A percentile compares a stretch with the other conserved stretches of the same genome.
Conservation (phyloP, 2,329 filamentous ascomycete species). For the Xylariaceae sp. region DNA sequence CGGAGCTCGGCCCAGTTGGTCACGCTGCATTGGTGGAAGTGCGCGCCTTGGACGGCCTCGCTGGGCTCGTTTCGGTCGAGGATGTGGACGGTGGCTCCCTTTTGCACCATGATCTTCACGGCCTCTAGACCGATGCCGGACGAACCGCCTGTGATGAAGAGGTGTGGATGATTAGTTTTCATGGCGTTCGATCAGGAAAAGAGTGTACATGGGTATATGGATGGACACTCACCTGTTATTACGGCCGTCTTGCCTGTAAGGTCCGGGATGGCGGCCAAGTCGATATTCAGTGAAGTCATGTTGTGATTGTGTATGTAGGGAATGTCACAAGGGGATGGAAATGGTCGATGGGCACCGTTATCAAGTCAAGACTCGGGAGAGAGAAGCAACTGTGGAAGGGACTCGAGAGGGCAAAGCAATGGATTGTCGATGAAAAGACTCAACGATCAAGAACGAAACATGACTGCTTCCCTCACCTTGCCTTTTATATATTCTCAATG, state of each 20-base stretch:
- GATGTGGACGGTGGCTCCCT: conserved; percentile 29
- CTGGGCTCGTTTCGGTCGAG: conserved; percentile 24
- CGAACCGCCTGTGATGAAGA: conserved; percentile 20
- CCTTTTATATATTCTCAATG: no score
- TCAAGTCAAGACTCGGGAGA: no score
- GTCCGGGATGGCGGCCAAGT: conserved; percentile 21
- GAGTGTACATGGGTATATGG: not conserved
- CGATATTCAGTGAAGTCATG: conserved; percentile 20
- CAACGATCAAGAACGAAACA: no score
- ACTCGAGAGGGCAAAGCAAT: no score
- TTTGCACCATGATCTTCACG: conserved; percentile 26
- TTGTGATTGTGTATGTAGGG: not conserved
- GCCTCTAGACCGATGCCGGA: conserved; percentile 34
- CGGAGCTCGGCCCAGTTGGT: conserved; percentile 25
- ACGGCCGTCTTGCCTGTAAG: conserved; percentile 12
- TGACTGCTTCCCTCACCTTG: no score
- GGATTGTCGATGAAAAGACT: no score
- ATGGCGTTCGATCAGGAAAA: not conserved
- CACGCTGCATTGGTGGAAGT: conserved; percentile 22
- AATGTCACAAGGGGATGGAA: no score
- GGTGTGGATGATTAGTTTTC: no score
- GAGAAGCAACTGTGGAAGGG: no score
- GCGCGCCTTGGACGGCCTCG: conserved; percentile 1
- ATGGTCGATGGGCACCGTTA: no score
- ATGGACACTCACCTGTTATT: conserved; percentile 11